Percentiles rank a stretch among this genome's conserved stretches.
Conservation (phyloP, 164 flowering plant species). For the Umbilicus rupestris region DNA sequence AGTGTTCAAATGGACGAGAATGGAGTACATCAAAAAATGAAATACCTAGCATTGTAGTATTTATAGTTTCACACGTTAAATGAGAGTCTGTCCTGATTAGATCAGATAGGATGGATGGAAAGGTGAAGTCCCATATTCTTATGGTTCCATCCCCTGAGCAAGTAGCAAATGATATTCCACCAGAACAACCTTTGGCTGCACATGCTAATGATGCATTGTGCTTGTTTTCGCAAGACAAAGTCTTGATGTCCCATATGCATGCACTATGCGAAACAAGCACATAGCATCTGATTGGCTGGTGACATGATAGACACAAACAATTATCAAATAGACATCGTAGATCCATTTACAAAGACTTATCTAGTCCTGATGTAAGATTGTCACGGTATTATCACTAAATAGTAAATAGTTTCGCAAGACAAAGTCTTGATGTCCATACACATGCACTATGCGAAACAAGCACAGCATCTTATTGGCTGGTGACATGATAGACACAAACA, state of each 20-base stretch:
- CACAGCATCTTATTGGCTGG: conserved; percentile 52
- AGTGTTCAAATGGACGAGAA: not conserved
- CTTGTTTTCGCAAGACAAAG: conserved; percentile 48
- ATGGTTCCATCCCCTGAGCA: conserved; percentile 74
- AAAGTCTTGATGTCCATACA: conserved; percentile 67
- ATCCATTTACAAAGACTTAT: conserved; percentile 6
- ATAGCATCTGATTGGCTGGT: conserved; percentile 52
- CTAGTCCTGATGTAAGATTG: not conserved
- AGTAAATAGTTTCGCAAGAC: conserved; percentile 31
- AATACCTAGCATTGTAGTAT: conserved; percentile 37
- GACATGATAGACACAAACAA: conserved; percentile 2
- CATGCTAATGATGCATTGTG: conserved; percentile 56
- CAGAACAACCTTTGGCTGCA: conserved; percentile 56
- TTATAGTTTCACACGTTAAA: conserved; percentile 11
- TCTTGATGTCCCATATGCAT: conserved; percentile 71
- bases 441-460: conserved; percentile 59
- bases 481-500: conserved; percentile 9
- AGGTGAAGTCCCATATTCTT: conserved; percentile 58
- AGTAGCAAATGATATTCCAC: conserved; percentile 69
- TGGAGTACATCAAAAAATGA: not conserved
- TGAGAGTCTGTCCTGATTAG: conserved; percentile 11
- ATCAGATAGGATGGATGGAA: conserved; percentile 21
- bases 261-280: conserved; percentile 56
- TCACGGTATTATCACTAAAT: not conserved
- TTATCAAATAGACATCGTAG: not conserved